Conservation (phyloP, 371 early-diverging fungal genomes). For the Funneliformis caledonium region DNA sequence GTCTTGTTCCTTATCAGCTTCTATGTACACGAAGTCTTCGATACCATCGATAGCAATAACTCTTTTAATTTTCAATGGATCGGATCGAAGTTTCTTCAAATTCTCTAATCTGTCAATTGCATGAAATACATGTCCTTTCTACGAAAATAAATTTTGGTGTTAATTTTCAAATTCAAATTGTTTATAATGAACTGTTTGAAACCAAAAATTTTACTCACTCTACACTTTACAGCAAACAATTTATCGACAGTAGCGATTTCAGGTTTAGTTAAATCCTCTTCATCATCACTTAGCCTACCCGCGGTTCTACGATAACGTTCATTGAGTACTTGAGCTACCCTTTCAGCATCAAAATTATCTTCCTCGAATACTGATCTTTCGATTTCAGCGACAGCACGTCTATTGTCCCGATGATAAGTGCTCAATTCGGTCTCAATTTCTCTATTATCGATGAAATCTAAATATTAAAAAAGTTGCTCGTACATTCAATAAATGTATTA, state of each 20-base stretch:
- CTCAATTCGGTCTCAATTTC: slow-evolving; percentile 65
- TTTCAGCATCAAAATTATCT: slow-evolving; percentile 85
- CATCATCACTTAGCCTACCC: slow-evolving; percentile 42
- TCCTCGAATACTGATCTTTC: slow-evolving; percentile 68
- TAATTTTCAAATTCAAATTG: not conserved
- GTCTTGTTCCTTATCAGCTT: not conserved
- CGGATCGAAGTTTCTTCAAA: not conserved
- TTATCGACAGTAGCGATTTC: slow-evolving; percentile 82
- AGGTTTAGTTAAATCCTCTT: slow-evolving; percentile 77
- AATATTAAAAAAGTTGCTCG: not conserved
- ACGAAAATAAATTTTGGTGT: not conserved
- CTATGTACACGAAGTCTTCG: not conserved
- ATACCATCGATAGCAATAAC: not conserved
- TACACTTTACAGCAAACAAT: slow-evolving; percentile 93
- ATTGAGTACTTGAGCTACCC: slow-evolving; percentile 78
- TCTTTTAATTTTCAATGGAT: not conserved
- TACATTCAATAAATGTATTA: slow-evolving; percentile 12
- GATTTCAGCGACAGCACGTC: slow-evolving; percentile 63
- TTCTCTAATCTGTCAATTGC: not conserved
- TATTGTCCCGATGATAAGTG: slow-evolving; percentile 49
- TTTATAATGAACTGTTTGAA: not conserved
- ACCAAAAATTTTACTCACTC: slow-evolving; percentile 51
- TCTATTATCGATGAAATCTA: slow-evolving; percentile 44
- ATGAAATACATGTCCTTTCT: not conserved
- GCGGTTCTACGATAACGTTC: slow-evolving; percentile 77